Evolutionary conservation across 1,284 basidiomycete species (phyloP).

Genomic region (Heterobasidion parviporum): DNA sequence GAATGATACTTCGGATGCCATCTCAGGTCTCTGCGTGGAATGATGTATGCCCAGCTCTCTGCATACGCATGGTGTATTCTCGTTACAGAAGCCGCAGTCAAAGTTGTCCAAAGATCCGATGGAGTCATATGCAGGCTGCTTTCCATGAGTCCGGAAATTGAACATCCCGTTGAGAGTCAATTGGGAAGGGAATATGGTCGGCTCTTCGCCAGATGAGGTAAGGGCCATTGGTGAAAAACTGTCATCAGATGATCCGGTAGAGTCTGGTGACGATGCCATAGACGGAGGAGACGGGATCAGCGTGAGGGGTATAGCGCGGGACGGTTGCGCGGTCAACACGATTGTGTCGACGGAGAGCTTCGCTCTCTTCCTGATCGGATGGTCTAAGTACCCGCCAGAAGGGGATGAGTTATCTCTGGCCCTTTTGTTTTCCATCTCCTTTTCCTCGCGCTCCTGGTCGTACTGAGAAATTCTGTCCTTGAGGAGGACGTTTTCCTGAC

Average conservation of each 20-base stretch:
- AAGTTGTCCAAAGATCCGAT: conserved; percentile 25
- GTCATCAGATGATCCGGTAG: conserved; percentile 33
- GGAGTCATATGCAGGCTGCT: conserved; percentile 23
- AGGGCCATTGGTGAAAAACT: conserved; percentile 36
- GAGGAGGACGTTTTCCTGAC: conserved; percentile 52
- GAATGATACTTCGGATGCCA: conserved; percentile 16
- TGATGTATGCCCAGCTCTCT: conserved; percentile 51
- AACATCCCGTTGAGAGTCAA: conserved; percentile 23
- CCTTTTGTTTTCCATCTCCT: conserved; percentile 43
- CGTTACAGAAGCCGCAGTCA: conserved; percentile 66
- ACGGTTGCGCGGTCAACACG: conserved; percentile 14
- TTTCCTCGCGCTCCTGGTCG: conserved; percentile 34
- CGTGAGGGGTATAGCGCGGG: conserved; percentile 13
- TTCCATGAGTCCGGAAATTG: conserved; percentile 23
- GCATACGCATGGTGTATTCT: conserved; percentile 66
- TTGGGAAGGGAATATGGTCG: conserved; percentile 19
- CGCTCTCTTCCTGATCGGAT: conserved; percentile 38
- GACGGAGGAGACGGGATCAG: conserved; percentile 28
- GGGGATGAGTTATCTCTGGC: conserved; percentile 39
- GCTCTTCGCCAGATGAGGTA: conserved; percentile 21
- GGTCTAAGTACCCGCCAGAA: conserved; percentile 17
- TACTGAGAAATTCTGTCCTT: conserved; percentile 50
- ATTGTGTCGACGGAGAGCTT: conserved; percentile 24
- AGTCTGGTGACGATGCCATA: conserved; percentile 46
- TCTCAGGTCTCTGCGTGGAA: conserved; percentile 16